Percentiles rank a stretch among this genome's conserved stretches.
These are phyloP conservation scores for Tetradesmus obliquus DNA, from an alignment of 139 green algal species.

Conservation along the genomic window DNA sequence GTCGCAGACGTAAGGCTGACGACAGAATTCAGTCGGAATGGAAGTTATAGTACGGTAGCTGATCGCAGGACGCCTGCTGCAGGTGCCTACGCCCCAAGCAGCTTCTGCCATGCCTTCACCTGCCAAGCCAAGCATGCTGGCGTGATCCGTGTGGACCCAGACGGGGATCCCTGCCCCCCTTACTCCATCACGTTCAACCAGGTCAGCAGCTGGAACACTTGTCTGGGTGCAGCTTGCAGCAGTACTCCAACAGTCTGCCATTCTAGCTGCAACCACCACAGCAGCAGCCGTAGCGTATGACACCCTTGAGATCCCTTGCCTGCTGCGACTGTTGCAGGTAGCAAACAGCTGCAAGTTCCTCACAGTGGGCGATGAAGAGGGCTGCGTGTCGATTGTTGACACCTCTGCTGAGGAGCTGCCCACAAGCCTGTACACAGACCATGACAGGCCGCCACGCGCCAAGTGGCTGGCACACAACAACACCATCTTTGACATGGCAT, in stretches of 20 bases:
- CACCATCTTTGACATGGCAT: slow-evolving; percentile 86
- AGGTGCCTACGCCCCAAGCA: slow-evolving; percentile 11
- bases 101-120: slow-evolving; percentile 35
- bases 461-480: slow-evolving; percentile 84
- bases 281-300: background rate
- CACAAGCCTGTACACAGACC: slow-evolving; percentile 37
- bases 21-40: background rate
- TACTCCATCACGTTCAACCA: slow-evolving; percentile 54
- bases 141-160: slow-evolving; percentile 37
- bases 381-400: slow-evolving; percentile 76
- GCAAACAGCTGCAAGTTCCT: slow-evolving; percentile 63
- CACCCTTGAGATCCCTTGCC: background rate
- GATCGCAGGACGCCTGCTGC: background rate
- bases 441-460: slow-evolving; percentile 50
- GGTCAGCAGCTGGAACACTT: slow-evolving; percentile 21
- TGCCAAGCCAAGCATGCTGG: slow-evolving; percentile 21
- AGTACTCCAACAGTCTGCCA: too few relatives aligned
- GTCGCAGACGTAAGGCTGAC: slow-evolving; percentile 5
- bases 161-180: slow-evolving; percentile 38
- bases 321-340: slow-evolving; percentile 24
- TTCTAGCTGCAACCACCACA: background rate
- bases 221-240: background rate
- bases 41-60: background rate
- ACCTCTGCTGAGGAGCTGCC: slow-evolving; percentile 53
- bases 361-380: slow-evolving; percentile 85